Conservation (phyloP, 768 basidiomycete species). For the Amanita pallidorosea region DNA sequence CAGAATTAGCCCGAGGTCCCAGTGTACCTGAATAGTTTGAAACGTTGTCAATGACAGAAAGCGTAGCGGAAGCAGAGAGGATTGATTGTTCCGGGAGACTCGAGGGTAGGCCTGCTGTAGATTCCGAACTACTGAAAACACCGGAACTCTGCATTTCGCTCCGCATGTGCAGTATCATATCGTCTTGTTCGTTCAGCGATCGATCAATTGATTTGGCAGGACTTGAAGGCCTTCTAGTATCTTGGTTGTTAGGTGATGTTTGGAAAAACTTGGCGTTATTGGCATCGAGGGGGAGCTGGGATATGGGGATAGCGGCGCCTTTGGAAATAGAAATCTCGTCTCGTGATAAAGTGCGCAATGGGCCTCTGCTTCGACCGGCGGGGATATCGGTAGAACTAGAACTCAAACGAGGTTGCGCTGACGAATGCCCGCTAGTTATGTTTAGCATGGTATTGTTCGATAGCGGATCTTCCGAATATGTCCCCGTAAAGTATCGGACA, state of each 20-base stretch:
- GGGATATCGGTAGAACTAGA: slow-evolving; percentile 29
- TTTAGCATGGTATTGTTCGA: slow-evolving; percentile 25
- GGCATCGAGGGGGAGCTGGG: slow-evolving; percentile 43
- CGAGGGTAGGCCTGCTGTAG: slow-evolving; percentile 33
- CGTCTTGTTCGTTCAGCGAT: slow-evolving; percentile 31
- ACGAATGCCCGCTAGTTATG: slow-evolving; percentile 15
- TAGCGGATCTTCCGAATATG: slow-evolving; percentile 63
- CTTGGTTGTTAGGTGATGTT: slow-evolving; percentile 21
- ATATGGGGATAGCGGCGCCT: slow-evolving; percentile 42
- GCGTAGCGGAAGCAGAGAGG: slow-evolving; percentile 43
- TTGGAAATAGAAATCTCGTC: slow-evolving; percentile 47
- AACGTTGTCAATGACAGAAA: slow-evolving; percentile 17
- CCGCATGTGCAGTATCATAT: slow-evolving; percentile 9
- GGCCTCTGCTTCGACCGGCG: slow-evolving; percentile 19
- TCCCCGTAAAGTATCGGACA: slow-evolving; percentile 76
- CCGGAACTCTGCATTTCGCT: slow-evolving; percentile 26
- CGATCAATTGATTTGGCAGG: slow-evolving; percentile 44
- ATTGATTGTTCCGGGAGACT: slow-evolving; percentile 46
- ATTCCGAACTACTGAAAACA: slow-evolving; percentile 31
- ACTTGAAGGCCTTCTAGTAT: slow-evolving; percentile 32
- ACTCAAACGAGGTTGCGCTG: slow-evolving; percentile 47
- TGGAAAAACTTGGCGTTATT: slow-evolving; percentile 52
- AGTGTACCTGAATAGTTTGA: slow-evolving; percentile 17
- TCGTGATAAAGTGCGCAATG: slow-evolving; percentile 37
- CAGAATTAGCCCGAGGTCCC: slow-evolving; percentile 63